These are phyloP conservation scores for Globisporangium mamillatum DNA, from an alignment of 352 stramenopile genomes.

Conservation along the genomic window DNA sequence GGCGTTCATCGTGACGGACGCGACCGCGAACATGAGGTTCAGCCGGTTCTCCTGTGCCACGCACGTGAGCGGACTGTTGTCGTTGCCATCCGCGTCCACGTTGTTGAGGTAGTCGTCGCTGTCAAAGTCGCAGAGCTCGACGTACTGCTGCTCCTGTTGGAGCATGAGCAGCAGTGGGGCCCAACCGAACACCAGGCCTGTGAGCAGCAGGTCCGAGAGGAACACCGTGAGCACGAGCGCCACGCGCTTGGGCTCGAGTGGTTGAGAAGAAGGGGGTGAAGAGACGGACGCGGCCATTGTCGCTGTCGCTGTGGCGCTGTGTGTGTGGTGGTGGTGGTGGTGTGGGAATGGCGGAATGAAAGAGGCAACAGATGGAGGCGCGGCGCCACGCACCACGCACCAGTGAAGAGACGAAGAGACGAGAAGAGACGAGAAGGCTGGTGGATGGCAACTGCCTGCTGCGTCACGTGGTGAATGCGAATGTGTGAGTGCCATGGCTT, in stretches of 20 bases:
- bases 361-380: not conserved
- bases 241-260: constrained; percentile 44
- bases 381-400: constrained; percentile 4
- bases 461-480: constrained; percentile 11
- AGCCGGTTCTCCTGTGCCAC: constrained; percentile 78
- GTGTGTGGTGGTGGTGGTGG: not conserved
- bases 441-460: not conserved
- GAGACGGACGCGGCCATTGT: constrained; percentile 11
- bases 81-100: constrained; percentile 9
- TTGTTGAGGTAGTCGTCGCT: constrained; percentile 18
- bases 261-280: constrained; percentile 1
- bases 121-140: constrained; percentile 53
- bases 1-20: constrained; percentile 76
- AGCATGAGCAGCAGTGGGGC: constrained; percentile 82
- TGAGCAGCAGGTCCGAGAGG: constrained; percentile 79
- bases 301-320: not conserved
- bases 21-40: constrained; percentile 86
- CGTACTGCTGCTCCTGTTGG: constrained; percentile 78
- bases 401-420: constrained; percentile 3
- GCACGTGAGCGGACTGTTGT: constrained; percentile 31
- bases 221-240: constrained; percentile 68
- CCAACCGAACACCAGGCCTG: constrained; percentile 87
- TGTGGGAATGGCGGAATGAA: not conserved
- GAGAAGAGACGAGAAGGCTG: not conserved
- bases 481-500: constrained; percentile 2